Conservation (phyloP, 768 basidiomycete genomes). For the Hygrophoropsis aurantiaca region DNA sequence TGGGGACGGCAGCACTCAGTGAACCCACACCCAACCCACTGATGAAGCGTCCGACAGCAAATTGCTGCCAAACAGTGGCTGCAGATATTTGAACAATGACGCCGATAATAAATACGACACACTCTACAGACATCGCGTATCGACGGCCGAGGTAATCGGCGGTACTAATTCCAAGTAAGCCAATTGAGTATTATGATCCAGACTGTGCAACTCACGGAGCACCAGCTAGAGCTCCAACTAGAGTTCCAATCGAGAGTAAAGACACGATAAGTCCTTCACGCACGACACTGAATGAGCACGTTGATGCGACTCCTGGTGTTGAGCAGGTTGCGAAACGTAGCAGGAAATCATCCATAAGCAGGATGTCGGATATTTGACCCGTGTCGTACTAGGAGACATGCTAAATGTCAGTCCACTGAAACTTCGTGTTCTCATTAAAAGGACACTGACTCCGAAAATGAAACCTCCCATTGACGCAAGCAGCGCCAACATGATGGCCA, state of each 20-base stretch:
- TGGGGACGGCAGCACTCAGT: slow-evolving; percentile 65
- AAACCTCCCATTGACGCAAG: slow-evolving; percentile 73
- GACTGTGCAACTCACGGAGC: slow-evolving; percentile 46
- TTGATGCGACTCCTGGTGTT: slow-evolving; percentile 34
- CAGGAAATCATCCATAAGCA: slow-evolving; percentile 70
- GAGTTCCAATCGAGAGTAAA: slow-evolving; percentile 70
- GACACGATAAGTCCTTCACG: slow-evolving; percentile 68
- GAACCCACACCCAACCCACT: slow-evolving; percentile 70
- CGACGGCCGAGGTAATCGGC: slow-evolving; percentile 68
- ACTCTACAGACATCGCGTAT: slow-evolving; percentile 65
- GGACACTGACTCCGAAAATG: slow-evolving; percentile 47
- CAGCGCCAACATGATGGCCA: slow-evolving; percentile 64
- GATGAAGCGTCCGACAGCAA: slow-evolving; percentile 64
- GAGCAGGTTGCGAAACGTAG: slow-evolving; percentile 59
- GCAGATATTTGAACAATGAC: slow-evolving; percentile 60
- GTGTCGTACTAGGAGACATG: slow-evolving; percentile 54
- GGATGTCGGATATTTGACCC: slow-evolving; percentile 76
- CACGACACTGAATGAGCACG: slow-evolving; percentile 55
- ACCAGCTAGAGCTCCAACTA: slow-evolving; percentile 60
- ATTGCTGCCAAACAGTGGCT: slow-evolving; percentile 58
- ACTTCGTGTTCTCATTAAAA: not conserved
- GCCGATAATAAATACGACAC: slow-evolving; percentile 55
- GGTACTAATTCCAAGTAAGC: slow-evolving; percentile 31
- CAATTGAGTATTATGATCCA: not conserved
- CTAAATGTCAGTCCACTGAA: slow-evolving; percentile 4